Evolutionary conservation across 1,284 basidiomycete genomes (phyloP), one percentile per base, ranked within the genome.

Genomic region (Schizopora paradoxa): DNA sequence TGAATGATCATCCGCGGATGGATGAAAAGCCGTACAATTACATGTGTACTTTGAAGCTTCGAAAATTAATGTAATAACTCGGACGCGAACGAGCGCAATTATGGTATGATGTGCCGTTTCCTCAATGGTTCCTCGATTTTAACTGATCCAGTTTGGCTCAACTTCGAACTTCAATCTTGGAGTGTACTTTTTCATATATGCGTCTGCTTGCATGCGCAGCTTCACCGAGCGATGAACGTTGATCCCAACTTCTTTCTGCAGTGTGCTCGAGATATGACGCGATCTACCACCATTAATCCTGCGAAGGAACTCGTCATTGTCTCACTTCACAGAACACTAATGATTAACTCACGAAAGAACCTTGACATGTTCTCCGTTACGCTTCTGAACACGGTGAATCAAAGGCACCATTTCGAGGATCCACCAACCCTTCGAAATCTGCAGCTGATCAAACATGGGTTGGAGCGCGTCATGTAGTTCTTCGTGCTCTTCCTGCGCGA

Each of bases 401-500:
- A 37, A n/a, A 14, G 57, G 51, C 8, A 48, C 19, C 11, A 50
- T 19, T 45, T 56, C 56, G 16, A 58, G 42, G 21, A 55, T 31
- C 55, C 52, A 54, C 55, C 57, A 56, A 8, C 14, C 21, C 32
- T 50, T 49, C 28, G 40, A 27, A 14, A 46, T 14, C 31, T 48
- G 38, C 25, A 60, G 44, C 37, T 58, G 50, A 39, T 58, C 58
- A 41, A 57, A 51, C 13, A 60, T 51, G 6, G 43, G 46, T 25
- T 48, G 49, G 27, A 55, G 21, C 19, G 52, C 53, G 40, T 58
- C 59, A 29, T 51, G 52, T 38, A 55, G 43, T 22, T 56, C 44
- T 16, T 47, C 46, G 23, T 56, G 21, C 22, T 7, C 22, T 26
- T 49, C 48, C 18, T 43, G 7, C n/a, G n/a, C n/a, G n/a, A n/a